A percentile compares a stretch with the other conserved stretches of the same genome.
These are phyloP conservation scores for Apiospora malaysiana DNA, from an alignment of 2,329 filamentous ascomycete genomes.

Conservation along the genomic window DNA sequence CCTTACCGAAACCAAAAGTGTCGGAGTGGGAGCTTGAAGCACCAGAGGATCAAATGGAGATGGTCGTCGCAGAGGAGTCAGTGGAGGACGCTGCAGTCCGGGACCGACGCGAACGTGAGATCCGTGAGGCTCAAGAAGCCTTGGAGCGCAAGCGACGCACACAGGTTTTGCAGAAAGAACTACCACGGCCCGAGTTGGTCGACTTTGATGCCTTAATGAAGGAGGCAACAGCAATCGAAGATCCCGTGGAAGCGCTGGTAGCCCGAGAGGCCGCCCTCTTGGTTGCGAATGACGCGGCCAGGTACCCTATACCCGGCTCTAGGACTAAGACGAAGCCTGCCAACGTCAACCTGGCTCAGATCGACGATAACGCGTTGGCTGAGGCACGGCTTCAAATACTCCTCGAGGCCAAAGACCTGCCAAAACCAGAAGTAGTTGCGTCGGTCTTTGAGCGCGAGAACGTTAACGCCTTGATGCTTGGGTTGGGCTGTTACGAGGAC, in stretches of 20 bases:
- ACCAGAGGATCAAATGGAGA: slow-evolving; percentile 79
- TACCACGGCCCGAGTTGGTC: slow-evolving; percentile 78
- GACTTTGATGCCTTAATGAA: slow-evolving; percentile 73
- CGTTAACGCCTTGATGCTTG: slow-evolving; percentile 69
- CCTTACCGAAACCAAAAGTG: slow-evolving; percentile 90
- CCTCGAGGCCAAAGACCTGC: slow-evolving; percentile 65
- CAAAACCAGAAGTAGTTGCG: slow-evolving; percentile 57
- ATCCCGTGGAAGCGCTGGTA: slow-evolving; percentile 72
- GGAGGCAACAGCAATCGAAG: slow-evolving; percentile 62
- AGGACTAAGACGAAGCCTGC: slow-evolving; percentile 68
- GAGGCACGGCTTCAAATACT: slow-evolving; percentile 79
- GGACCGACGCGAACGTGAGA: slow-evolving; percentile 78
- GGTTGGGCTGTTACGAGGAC: slow-evolving; percentile 79
- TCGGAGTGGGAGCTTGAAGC: slow-evolving; percentile 93
- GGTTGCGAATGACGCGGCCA: slow-evolving; percentile 80
- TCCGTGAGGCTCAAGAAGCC: slow-evolving; percentile 74
- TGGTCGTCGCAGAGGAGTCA: slow-evolving; percentile 53
- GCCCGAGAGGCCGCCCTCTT: slow-evolving; percentile 79
- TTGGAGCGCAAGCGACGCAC: slow-evolving; percentile 83
- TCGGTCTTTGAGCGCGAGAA: slow-evolving; percentile 59
- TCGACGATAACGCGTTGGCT: slow-evolving; percentile 75
- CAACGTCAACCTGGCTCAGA: slow-evolving; percentile 61
- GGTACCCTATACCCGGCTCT: slow-evolving; percentile 72
- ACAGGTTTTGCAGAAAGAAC: slow-evolving; percentile 84
- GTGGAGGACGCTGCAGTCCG: slow-evolving; percentile 72